A percentile compares a stretch with the other conserved stretches of the same genome.
Evolutionary conservation across 179 eudicot genomes (phyloP).

Genomic region (Patellifolia procumbens): DNA sequence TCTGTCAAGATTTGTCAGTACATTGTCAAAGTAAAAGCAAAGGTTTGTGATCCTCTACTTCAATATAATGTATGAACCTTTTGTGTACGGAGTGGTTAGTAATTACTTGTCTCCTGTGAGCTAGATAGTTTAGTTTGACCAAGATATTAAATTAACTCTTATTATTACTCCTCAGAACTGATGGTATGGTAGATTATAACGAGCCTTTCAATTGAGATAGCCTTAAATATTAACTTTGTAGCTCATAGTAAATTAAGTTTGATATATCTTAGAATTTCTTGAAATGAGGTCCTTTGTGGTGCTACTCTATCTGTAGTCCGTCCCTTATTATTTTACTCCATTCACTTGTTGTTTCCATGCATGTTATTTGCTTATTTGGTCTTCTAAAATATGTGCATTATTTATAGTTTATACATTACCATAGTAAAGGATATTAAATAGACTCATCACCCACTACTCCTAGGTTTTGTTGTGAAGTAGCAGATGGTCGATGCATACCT

Average conservation of each 20-base stretch:
- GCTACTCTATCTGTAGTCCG: background rate
- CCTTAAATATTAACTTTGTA: background rate
- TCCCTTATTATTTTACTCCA: background rate
- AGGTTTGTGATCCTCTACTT: conserved; percentile 49
- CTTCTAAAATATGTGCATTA: no score
- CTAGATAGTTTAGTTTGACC: background rate
- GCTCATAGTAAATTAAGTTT: background rate
- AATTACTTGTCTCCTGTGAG: background rate
- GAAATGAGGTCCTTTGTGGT: background rate
- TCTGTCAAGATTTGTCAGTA: conserved; percentile 86
- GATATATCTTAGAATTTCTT: background rate
- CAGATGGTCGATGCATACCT: background rate
- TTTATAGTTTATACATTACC: background rate
- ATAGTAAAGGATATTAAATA: no score
- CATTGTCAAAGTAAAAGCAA: conserved; percentile 87
- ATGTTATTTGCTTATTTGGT: no score
- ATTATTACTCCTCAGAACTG: background rate
- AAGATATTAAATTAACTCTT: background rate
- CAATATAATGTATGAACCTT: background rate
- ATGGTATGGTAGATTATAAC: background rate
- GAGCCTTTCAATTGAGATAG: background rate
- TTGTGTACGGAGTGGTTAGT: background rate
- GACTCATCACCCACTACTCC: background rate
- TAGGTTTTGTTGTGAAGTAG: background rate
- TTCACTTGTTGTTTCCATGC: no score